These are phyloP conservation scores for Oryza australiensis DNA, from an alignment of 176 grass and related monocot genomes.

Conservation along the genomic window DNA sequence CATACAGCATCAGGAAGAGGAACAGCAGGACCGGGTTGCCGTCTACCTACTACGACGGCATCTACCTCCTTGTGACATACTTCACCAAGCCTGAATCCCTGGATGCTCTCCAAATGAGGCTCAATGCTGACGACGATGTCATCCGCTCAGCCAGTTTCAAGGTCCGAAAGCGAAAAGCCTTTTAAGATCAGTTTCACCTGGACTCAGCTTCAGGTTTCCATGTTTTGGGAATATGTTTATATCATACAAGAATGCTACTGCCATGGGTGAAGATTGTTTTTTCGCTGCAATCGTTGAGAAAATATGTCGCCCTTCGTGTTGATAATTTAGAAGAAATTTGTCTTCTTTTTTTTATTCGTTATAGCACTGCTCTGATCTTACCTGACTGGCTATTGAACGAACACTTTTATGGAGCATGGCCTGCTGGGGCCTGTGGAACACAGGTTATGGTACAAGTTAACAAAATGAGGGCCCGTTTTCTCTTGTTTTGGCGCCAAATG, in stretches of 20 bases:
- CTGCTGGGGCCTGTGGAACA: too few relatives aligned
- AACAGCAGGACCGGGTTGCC: constrained; percentile 74
- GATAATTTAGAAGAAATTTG: constrained; percentile 12
- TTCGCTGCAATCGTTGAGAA: constrained; percentile 1
- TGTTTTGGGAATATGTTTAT: constrained; percentile 3
- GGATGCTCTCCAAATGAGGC: constrained; percentile 47
- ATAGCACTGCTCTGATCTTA: not conserved
- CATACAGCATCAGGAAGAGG: constrained; percentile 83
- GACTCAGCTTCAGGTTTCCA: constrained; percentile 16
- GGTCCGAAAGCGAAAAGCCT: constrained; percentile 57
- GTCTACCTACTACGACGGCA: constrained; percentile 79
- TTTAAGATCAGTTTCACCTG: constrained; percentile 34
- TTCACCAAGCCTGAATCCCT: constrained; percentile 93
- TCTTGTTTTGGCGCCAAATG: not conserved
- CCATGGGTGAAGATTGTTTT: not conserved
- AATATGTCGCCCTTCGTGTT: not conserved
- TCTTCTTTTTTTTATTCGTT: not conserved
- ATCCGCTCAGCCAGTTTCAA: constrained; percentile 75
- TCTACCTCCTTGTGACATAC: constrained; percentile 85
- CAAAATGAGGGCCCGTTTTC: not conserved
- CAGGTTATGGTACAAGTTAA: not conserved
- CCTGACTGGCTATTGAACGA: too few relatives aligned
- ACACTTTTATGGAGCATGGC: not conserved
- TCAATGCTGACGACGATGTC: constrained; percentile 70
- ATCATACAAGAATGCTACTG: constrained; percentile 27